Conservation (phyloP, 257 asterid species). For the Thymus quinquecostatus region DNA sequence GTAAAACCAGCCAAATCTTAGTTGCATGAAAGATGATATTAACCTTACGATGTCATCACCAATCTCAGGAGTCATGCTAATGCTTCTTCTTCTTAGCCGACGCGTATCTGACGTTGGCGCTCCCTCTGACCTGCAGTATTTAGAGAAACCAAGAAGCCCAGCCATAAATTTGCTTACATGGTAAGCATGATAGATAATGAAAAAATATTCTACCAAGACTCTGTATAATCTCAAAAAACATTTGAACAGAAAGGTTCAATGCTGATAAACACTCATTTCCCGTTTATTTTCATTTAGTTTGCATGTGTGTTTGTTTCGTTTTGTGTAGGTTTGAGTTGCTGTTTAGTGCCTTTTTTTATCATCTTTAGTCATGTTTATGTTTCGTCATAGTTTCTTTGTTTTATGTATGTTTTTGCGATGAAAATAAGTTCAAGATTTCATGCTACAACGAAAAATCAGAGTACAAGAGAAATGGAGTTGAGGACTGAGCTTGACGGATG, state of each 20-base stretch:
- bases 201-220: not conserved
- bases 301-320: too few species aligned
- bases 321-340: too few species aligned
- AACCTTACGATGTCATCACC: conserved; percentile 99
- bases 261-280: not conserved
- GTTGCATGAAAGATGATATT: conserved; percentile 37
- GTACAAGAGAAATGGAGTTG: too few species aligned
- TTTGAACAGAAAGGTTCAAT: conserved; percentile 15
- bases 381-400: too few species aligned
- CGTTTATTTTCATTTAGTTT: too few species aligned
- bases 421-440: too few species aligned
- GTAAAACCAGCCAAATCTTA: conserved; percentile 20
- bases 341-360: too few species aligned
- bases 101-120: conserved; percentile 81
- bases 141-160: conserved; percentile 27
- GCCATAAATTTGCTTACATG: not conserved
- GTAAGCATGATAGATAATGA: conserved; percentile 15
- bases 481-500: too few species aligned
- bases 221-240: conserved; percentile 15
- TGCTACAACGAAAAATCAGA: too few species aligned
- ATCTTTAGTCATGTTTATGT: too few species aligned
- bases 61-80: conserved; percentile 96
- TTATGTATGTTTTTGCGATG: too few species aligned
- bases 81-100: conserved; percentile 87
- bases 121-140: conserved; percentile 80